A percentile compares a stretch with the other conserved stretches of the same genome.
phyloP scores from a whole-genome alignment of 2,329 filamentous ascomycete genomes.

The Ophiostoma australiae region DNA sequence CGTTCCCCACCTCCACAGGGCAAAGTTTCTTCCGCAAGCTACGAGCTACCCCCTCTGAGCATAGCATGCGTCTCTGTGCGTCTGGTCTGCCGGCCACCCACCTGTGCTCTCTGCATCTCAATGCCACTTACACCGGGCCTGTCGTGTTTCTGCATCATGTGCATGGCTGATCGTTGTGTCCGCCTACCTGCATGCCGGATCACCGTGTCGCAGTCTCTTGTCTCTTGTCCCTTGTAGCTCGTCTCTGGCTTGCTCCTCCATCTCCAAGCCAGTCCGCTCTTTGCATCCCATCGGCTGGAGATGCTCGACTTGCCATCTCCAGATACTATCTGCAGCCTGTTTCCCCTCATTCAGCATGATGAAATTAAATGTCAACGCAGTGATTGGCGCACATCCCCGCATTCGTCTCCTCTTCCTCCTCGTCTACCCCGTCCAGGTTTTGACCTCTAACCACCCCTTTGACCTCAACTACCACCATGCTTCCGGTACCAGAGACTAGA shows the following conservation, averaged over 20 bases:
- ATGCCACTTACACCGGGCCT: not conserved
- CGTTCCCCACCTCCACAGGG: conserved; percentile 24
- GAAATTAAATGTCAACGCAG: not conserved
- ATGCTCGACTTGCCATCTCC: not conserved
- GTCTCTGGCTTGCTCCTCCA: not conserved
- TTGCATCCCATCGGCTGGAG: not conserved
- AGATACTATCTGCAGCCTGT: not conserved
- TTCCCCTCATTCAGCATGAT: not conserved
- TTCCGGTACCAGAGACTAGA: not conserved
- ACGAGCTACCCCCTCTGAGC: not conserved
- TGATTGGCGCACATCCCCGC: not conserved
- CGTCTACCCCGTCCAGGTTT: not conserved
- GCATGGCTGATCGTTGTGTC: not conserved
- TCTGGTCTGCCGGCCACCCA: not conserved
- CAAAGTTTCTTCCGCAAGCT: conserved; percentile 25
- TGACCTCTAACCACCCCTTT: not conserved
- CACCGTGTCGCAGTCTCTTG: not conserved
- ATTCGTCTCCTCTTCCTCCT: not conserved
- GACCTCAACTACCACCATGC: not conserved
- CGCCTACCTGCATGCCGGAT: not conserved
- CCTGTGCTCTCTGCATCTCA: not conserved
- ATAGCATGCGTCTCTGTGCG: not conserved
- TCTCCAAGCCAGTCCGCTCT: not conserved
- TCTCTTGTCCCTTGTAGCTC: not conserved
- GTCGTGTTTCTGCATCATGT: conserved; percentile 2